Evolutionary conservation across 495 filamentous ascomycete species (phyloP).

Genomic region (Hypomontagnella submonticulosa): DNA sequence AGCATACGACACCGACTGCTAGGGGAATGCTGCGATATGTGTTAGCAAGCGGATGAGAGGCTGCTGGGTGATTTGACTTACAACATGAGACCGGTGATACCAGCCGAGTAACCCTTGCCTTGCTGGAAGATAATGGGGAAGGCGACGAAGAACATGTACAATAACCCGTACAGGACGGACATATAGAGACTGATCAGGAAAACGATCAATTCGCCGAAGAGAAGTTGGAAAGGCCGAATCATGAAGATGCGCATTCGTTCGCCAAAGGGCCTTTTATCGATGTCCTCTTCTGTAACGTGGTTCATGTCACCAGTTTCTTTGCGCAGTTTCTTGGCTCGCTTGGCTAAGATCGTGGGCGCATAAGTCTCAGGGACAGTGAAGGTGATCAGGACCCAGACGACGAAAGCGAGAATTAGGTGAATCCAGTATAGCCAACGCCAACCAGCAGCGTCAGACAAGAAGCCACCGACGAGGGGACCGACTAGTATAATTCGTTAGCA

Average conservation of each 20-base stretch:
- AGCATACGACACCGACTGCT: constrained; percentile 62
- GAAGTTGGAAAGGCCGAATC: constrained; percentile 80
- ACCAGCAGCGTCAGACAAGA: constrained; percentile 71
- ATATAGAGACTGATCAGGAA: constrained; percentile 81
- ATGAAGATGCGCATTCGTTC: constrained; percentile 75
- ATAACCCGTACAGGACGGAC: constrained; percentile 78
- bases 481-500: constrained; percentile 46
- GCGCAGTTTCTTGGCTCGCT: constrained; percentile 73
- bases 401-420: constrained; percentile 74
- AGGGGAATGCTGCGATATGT: constrained; percentile 40
- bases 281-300: constrained; percentile 78
- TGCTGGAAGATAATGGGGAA: constrained; percentile 83
- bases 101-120: constrained; percentile 77
- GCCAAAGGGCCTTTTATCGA: constrained; percentile 71
- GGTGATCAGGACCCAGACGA: constrained; percentile 75
- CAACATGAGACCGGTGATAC: constrained; percentile 83
- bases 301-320: constrained; percentile 69
- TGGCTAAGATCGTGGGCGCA: constrained; percentile 73
- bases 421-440: constrained; percentile 93
- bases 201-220: constrained; percentile 83
- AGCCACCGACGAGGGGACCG: constrained; percentile 80
- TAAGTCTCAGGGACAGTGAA: constrained; percentile 88
- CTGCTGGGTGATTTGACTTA: constrained; percentile 25
- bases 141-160: constrained; percentile 87
- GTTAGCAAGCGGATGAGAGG: constrained; percentile 4